phyloP scores from a whole-genome alignment of 495 filamentous ascomycete species.

The Lasiosphaeria hispida region DNA sequence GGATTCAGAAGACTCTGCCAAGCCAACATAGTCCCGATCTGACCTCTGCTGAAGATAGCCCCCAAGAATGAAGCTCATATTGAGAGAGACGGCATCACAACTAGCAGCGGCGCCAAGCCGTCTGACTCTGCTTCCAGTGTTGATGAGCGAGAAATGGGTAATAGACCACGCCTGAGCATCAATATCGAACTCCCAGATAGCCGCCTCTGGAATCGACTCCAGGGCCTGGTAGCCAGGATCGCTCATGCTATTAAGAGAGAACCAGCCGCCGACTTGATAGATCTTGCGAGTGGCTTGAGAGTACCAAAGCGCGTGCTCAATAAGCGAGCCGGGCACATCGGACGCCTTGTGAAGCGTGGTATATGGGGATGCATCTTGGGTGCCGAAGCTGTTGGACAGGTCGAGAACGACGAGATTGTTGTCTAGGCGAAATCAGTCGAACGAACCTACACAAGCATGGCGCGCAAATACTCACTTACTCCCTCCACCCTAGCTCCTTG shows the following conservation, averaged over 20 bases:
- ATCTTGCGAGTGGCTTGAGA: conserved; percentile 11
- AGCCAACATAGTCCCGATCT: conserved; percentile 13
- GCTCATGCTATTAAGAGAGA: conserved; percentile 14
- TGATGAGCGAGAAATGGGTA: neutral
- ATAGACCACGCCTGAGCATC: conserved; percentile 8
- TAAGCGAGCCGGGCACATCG: conserved; percentile 13
- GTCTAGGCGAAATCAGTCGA: neutral
- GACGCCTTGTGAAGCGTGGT: conserved; percentile 10
- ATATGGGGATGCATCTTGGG: conserved; percentile 13
- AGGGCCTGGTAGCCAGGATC: conserved; percentile 12
- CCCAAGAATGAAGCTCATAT: conserved; percentile 19
- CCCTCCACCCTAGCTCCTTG: conserved; percentile 4
- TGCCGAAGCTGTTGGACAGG: conserved; percentile 15
- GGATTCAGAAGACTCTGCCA: neutral
- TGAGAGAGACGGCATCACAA: conserved; percentile 12
- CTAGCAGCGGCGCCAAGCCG: conserved; percentile 12
- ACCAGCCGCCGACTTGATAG: conserved; percentile 21
- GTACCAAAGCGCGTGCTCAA: conserved; percentile 19
- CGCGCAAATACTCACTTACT: conserved; percentile 3
- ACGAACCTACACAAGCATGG: neutral
- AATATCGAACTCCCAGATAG: conserved; percentile 17
- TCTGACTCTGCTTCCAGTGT: conserved; percentile 2
- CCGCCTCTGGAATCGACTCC: conserved; percentile 6
- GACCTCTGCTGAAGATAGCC: conserved; percentile 14
- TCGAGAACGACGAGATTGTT: conserved; percentile 18